phyloP scores from a whole-genome alignment of 2,329 filamentous ascomycete genomes.

The Epichloe uncinata region DNA sequence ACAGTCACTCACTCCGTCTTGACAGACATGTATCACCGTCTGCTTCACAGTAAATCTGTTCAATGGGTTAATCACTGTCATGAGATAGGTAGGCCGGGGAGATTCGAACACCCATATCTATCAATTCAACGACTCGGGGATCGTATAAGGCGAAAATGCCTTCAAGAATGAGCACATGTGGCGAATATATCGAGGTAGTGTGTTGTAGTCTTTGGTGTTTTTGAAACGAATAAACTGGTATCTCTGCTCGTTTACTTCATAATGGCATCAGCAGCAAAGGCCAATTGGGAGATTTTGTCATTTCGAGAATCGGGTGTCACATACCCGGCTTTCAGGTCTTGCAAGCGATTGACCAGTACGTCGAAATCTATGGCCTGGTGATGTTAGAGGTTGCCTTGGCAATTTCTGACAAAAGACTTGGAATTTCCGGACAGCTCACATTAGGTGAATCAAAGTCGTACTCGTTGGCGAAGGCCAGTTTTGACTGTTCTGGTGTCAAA shows the following conservation, averaged over 20 bases:
- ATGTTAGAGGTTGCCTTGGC: neutral
- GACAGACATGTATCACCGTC: constrained; percentile 90
- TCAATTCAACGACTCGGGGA: constrained; percentile 64
- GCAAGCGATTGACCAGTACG: constrained; percentile 62
- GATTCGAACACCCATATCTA: constrained; percentile 68
- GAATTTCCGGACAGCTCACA: constrained; percentile 19
- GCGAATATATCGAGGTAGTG: constrained; percentile 87
- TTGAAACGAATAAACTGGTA: constrained; percentile 90
- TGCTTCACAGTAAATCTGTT: constrained; percentile 84
- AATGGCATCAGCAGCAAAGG: neutral
- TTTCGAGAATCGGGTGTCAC: constrained; percentile 11
- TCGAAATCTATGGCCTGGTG: constrained; percentile 80
- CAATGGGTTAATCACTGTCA: constrained; percentile 1
- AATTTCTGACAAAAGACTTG: neutral
- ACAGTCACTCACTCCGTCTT: constrained; percentile 52
- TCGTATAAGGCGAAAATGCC: constrained; percentile 95
- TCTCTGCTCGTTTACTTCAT: constrained; percentile 67
- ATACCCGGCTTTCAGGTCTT: constrained; percentile 85
- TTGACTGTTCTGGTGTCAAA: constrained; percentile 64
- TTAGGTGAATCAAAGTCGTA: constrained; percentile 93
- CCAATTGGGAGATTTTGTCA: neutral
- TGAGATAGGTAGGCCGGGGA: neutral
- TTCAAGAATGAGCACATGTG: constrained; percentile 88
- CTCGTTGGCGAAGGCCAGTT: constrained; percentile 73
- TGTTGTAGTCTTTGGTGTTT: constrained; percentile 70